A percentile compares a stretch with the other conserved stretches of the same genome.
Evolutionary conservation across 306 rosid genomes (phyloP).

Genomic region (Inga leiocalycina): DNA sequence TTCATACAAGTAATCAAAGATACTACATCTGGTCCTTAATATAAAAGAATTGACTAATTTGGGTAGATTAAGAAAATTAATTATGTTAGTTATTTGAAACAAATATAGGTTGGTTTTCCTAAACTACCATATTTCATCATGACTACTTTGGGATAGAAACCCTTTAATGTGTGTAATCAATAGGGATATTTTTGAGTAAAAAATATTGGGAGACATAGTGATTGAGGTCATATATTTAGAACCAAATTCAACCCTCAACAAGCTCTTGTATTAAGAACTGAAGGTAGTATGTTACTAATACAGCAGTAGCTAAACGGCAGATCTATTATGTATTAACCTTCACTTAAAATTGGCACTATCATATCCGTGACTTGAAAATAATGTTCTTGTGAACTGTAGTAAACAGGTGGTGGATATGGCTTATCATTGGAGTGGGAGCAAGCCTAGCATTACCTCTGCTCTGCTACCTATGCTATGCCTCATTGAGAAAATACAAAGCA

Average conservation of each 20-base stretch:
- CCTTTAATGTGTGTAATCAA: no score
- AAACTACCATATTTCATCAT: no score
- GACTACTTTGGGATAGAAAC: no score
- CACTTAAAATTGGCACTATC: background rate
- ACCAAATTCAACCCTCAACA: background rate
- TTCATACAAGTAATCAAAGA: background rate
- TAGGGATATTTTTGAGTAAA: no score
- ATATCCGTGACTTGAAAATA: background rate
- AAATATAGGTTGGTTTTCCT: no score
- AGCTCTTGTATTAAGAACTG: no score
- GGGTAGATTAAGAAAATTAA: no score
- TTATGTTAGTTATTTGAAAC: no score
- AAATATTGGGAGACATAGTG: no score
- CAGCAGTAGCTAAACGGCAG: background rate
- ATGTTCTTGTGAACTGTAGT: conserved; percentile 3
- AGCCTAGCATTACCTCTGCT: background rate
- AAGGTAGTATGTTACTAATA: background rate
- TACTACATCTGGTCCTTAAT: no score
- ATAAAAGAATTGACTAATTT: no score
- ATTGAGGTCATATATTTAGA: no score
- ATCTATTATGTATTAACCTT: background rate
- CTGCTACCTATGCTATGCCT: conserved; percentile 1
- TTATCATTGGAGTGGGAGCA: conserved; percentile 27
- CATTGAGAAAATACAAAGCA: conserved; percentile 16
- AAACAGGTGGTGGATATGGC: conserved; percentile 40